phyloP scores from a whole-genome alignment of 1,139 yeast species.

The Yamadazyma diddensiae region DNA sequence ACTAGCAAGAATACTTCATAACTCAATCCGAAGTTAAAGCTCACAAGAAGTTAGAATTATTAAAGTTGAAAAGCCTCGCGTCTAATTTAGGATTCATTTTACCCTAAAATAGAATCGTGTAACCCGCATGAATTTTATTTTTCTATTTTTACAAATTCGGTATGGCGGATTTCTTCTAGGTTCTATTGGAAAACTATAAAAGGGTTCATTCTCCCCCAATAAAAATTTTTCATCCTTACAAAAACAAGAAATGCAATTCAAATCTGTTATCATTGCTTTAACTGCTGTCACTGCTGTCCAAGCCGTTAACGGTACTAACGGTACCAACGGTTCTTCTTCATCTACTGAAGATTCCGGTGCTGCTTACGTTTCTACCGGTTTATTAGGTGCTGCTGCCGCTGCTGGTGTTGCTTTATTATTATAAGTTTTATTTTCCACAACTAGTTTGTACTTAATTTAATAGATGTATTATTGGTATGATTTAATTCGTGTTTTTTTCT shows the following conservation, averaged over 20 bases:
- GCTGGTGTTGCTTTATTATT: conserved; percentile 47
- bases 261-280: conserved; percentile 42
- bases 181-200: conserved; percentile 9
- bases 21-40: too few relatives aligned
- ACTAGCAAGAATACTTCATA: too few relatives aligned
- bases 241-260: conserved; percentile 39
- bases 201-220: conserved; percentile 7
- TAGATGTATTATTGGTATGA: conserved; percentile 13
- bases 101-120: conserved; percentile 6
- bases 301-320: conserved; percentile 33
- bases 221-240: conserved; percentile 4
- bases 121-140: conserved; percentile 1
- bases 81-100: too few relatives aligned
- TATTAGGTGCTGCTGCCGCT: conserved; percentile 40
- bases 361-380: conserved; percentile 33
- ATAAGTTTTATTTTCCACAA: conserved; percentile 20
- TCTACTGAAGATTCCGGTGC: conserved; percentile 23
- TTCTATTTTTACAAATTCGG: conserved; percentile 7
- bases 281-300: conserved; percentile 45
- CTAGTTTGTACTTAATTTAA: conserved; percentile 7
- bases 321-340: conserved; percentile 13
- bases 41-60: too few relatives aligned
- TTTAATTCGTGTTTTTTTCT: too few relatives aligned
- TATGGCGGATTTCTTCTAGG: conserved; percentile 1
- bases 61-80: too few relatives aligned